These are phyloP conservation scores for Letharia lupina DNA, from an alignment of 495 filamentous ascomycete species.

Conservation along the genomic window DNA sequence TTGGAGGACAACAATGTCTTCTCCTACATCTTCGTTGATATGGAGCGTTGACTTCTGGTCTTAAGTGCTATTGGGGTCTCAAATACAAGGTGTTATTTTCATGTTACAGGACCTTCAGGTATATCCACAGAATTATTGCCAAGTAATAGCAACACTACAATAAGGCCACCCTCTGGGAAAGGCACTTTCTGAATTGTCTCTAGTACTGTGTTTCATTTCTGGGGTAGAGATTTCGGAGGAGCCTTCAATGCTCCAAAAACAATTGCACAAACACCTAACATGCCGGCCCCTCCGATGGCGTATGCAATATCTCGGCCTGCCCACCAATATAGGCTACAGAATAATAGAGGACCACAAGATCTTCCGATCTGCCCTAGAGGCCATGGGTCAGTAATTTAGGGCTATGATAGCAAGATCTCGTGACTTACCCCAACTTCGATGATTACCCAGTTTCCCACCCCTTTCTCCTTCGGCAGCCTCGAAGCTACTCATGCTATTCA, in stretches of 20 bases:
- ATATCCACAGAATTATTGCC: not conserved
- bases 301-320: slow-evolving; percentile 84
- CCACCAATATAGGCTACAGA: slow-evolving; percentile 99
- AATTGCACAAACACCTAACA: slow-evolving; percentile 61
- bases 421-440: slow-evolving; percentile 63
- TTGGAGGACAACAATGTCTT: no score
- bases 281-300: slow-evolving; percentile 66
- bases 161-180: not conserved
- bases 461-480: slow-evolving; percentile 74
- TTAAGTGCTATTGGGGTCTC: not conserved
- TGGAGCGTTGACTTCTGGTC: no score
- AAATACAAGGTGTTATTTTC: not conserved
- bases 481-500: slow-evolving; percentile 86
- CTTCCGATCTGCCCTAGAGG: slow-evolving; percentile 69
- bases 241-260: slow-evolving; percentile 59
- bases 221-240: slow-evolving; percentile 23
- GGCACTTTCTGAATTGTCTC: not conserved
- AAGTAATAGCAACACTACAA: not conserved
- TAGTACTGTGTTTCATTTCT: not conserved
- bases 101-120: not conserved
- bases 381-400: not conserved
- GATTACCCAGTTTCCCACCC: slow-evolving; percentile 74
- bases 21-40: no score
- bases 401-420: not conserved
- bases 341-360: slow-evolving; percentile 76